These are phyloP conservation scores for Arabidopsis thaliana DNA, from an alignment of 345 rosid genomes.

Conservation along the genomic window TAIR10.1 NC_003074.8:16472001-16472500, in stretches of 20 bases:
- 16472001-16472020: conserved; percentile 56
- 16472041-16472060: neutral
- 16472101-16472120: neutral
- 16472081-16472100: neutral
- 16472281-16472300: conserved; percentile 54
- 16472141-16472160: neutral
- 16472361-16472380: too few relatives aligned
- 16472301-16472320: conserved; percentile 45
- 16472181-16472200: conserved; percentile 52
- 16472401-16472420: too few relatives aligned
- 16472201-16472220: conserved; percentile 72
- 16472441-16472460: too few relatives aligned
- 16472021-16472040: conserved; percentile 55
- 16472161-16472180: neutral
- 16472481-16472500: too few relatives aligned
- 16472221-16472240: conserved; percentile 79
- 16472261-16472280: conserved; percentile 70
- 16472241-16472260: conserved; percentile 69
- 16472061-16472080: neutral
- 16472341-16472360: too few relatives aligned
- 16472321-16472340: too few relatives aligned
- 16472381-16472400: too few relatives aligned
- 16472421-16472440: too few relatives aligned
- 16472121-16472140: too few relatives aligned
- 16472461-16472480: too few relatives aligned